phyloP scores from a whole-genome alignment of 1,139 yeast species.

The Suhomyces bokatorum region DNA sequence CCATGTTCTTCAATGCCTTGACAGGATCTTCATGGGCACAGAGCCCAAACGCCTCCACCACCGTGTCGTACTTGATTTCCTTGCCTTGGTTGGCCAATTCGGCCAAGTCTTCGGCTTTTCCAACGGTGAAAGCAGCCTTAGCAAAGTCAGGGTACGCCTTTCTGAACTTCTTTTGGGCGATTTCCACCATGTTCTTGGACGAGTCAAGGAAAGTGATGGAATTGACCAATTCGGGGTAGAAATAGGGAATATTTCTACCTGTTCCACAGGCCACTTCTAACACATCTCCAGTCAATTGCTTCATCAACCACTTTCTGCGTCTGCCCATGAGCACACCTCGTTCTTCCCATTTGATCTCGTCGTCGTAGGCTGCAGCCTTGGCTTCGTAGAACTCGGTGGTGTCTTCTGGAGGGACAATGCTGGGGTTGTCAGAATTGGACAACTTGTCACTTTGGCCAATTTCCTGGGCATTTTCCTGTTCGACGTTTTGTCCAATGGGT shows the following conservation, averaged over 20 bases:
- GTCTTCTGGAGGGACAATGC: slow-evolving; percentile 68
- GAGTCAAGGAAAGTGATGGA: slow-evolving; percentile 87
- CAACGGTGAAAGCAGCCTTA: slow-evolving; percentile 83
- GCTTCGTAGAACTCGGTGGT: slow-evolving; percentile 80
- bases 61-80: slow-evolving; percentile 74
- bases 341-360: slow-evolving; percentile 85
- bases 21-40: slow-evolving; percentile 97
- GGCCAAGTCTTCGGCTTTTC: slow-evolving; percentile 84
- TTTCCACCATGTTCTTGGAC: slow-evolving; percentile 79
- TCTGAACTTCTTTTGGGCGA: slow-evolving; percentile 74
- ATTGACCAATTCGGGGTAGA: slow-evolving; percentile 57
- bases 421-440: slow-evolving; percentile 35
- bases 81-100: slow-evolving; percentile 46
- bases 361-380: slow-evolving; percentile 80
- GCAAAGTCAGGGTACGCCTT: slow-evolving; percentile 62
- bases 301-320: slow-evolving; percentile 82
- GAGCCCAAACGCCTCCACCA: slow-evolving; percentile 89
- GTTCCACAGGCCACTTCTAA: slow-evolving; percentile 96
- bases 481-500: slow-evolving; percentile 15
- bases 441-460: slow-evolving; percentile 11
- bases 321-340: slow-evolving; percentile 76
- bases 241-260: slow-evolving; percentile 83
- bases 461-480: slow-evolving; percentile 18
- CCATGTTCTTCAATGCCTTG: slow-evolving; percentile 73
- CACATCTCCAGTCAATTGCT: slow-evolving; percentile 80